Base-by-base conservation (phyloP, 1,284 basidiomycete genomes). In the Hortiboletus rubellus region DNA sequence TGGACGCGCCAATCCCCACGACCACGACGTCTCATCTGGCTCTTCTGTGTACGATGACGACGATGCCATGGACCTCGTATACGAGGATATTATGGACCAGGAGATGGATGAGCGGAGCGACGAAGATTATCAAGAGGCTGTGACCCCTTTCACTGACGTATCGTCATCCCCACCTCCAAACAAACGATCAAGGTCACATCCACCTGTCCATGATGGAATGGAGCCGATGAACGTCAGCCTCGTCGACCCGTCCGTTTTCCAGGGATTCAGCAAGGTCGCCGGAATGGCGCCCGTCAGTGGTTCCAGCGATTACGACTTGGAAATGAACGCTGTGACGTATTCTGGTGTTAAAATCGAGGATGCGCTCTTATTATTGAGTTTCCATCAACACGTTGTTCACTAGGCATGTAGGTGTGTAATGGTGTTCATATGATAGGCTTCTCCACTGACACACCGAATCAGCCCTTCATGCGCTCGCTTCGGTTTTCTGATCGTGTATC, bases 71-170 rank as follows among this genome's bases (percentile, higher is more conserved):
- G 81, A 74, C 53, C 63, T 72, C 30, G 67, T 71, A 37, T 71
- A 67, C 46, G 73, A 69, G 50, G 71, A 74, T 18, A 58, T 63
- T 34, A 54, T 73, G 55, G 73, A 77, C 47, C 69, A 73, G 31
- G 74, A 82, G 45, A 72, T 80, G 62, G 80, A 83, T 55, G 75
- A 73, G 11, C 80, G 79, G 51, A 87, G 85, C 66, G 85, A 87
- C 40, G 85, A 89, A 49, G 85, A 87, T 46, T 80, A 79, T 57
- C 83, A 86, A 59, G 87, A 89, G 66, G 85, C 85, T 17, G 82
- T 89, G 31, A 89, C 87, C 0, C 87, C 87, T 12, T 83, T 83
- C 7, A 84, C 86, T 11, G 80, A 79, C 52, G 74, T 79, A 22
- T 83, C 83, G 18, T 80, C 82, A n/a, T 74, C 77, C 2, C 81